Conservation (phyloP, 768 basidiomycete genomes). For the Clitopilus hobsonii region DNA sequence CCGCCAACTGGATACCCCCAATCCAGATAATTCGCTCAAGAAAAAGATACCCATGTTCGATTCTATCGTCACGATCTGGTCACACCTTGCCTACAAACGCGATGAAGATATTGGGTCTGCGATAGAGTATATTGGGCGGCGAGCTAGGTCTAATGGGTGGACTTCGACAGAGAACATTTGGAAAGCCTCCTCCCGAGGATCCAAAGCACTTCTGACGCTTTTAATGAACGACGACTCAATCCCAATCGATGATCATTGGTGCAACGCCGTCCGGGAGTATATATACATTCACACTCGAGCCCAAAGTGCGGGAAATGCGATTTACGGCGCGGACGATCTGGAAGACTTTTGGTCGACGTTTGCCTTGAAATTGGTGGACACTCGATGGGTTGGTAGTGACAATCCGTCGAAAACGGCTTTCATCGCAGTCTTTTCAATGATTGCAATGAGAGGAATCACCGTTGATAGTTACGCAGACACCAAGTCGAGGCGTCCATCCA, state of each 20-base stretch:
- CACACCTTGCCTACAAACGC: not conserved
- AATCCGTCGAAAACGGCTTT: not conserved
- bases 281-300: not conserved
- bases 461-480: not conserved
- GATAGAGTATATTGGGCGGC: not conserved
- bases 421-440: not conserved
- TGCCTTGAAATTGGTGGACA: not conserved
- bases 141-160: not conserved
- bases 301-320: not conserved
- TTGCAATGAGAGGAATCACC: not conserved
- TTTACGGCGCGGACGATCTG: not conserved
- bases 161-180: not conserved
- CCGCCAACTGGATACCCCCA: not conserved
- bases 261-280: not conserved
- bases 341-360: not conserved
- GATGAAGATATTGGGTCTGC: not conserved
- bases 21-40: not conserved
- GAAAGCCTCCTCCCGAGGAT: not conserved
- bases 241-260: not conserved
- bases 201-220: not conserved
- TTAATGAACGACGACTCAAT: not conserved
- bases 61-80: not conserved
- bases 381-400: not conserved
- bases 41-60: not conserved
- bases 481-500: not conserved